These are phyloP conservation scores for Xylariaceae sp. DNA, from an alignment of 2,329 filamentous ascomycete species.

Conservation along the genomic window DNA sequence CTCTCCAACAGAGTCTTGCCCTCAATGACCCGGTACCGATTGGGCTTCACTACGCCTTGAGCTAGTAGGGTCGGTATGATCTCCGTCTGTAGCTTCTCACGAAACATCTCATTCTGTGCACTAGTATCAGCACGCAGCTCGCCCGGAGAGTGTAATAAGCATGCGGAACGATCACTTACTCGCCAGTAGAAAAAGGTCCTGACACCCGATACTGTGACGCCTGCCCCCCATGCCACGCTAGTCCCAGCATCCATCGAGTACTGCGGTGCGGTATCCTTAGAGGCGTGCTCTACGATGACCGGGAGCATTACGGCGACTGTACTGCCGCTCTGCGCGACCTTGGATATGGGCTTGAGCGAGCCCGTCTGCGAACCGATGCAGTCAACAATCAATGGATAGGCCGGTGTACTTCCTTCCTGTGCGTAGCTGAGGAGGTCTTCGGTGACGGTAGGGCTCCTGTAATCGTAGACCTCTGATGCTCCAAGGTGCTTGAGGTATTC, in stretches of 20 bases:
- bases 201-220: conserved; percentile 59
- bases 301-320: conserved; percentile 66
- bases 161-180: conserved; percentile 42
- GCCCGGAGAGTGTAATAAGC: no score
- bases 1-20: conserved; percentile 47
- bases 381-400: conserved; percentile 56
- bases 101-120: conserved; percentile 61
- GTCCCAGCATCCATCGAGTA: conserved; percentile 60
- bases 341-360: conserved; percentile 54
- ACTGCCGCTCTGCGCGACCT: conserved; percentile 54
- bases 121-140: conserved; percentile 7
- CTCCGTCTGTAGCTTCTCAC: conserved; percentile 58
- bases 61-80: conserved; percentile 58
- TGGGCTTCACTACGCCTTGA: conserved; percentile 47
- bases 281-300: conserved; percentile 61
- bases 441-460: conserved; percentile 46
- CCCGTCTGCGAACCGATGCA: conserved; percentile 59
- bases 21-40: conserved; percentile 49
- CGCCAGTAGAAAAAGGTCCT: conserved; percentile 60
- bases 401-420: conserved; percentile 28
- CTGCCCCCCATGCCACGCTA: conserved; percentile 55
- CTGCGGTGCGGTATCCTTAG: conserved; percentile 52
- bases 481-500: conserved; percentile 50
- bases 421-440: conserved; percentile 39
- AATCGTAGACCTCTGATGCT: conserved; percentile 55